A percentile compares a stretch with the other conserved stretches of the same genome.
phyloP scores from a whole-genome alignment of 2,329 filamentous ascomycete genomes.

The Trichoderma koningii region DNA sequence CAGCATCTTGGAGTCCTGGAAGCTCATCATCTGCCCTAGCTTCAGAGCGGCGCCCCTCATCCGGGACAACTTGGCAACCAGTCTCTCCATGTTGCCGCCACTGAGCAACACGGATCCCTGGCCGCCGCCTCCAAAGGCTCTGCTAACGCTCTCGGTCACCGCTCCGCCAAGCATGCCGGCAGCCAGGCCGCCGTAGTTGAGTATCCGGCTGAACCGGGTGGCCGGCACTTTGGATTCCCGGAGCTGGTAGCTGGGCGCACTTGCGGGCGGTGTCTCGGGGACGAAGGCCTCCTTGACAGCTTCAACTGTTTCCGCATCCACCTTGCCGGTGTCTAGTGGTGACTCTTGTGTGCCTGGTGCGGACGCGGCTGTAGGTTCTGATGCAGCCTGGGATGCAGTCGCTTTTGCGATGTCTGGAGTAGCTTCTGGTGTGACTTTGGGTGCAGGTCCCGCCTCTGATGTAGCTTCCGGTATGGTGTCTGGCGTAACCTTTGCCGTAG shows the following conservation, averaged over 20 bases:
- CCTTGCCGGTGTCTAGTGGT: neutral
- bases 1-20: constrained; percentile 95
- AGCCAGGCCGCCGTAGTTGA: constrained; percentile 92
- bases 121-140: constrained; percentile 68
- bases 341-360: neutral
- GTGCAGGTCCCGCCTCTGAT: neutral
- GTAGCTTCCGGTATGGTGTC: neutral
- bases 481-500: neutral
- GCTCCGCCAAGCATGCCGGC: constrained; percentile 95
- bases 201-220: constrained; percentile 80
- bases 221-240: constrained; percentile 89
- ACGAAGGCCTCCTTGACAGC: constrained; percentile 35
- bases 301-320: constrained; percentile 29
- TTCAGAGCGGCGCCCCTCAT: constrained; percentile 98
- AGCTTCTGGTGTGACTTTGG: neutral
- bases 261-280: constrained; percentile 25
- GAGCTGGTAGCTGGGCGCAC: constrained; percentile 61
- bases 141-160: constrained; percentile 79
- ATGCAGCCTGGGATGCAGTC: no score
- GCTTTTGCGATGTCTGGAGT: no score
- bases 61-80: constrained; percentile 88
- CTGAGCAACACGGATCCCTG: constrained; percentile 83
- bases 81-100: constrained; percentile 84
- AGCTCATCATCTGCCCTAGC: constrained; percentile 96
- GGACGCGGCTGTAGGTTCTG: neutral